Evolutionary conservation across 495 filamentous ascomycete species (phyloP).

Genomic region (Penicillium arizonense): DNA sequence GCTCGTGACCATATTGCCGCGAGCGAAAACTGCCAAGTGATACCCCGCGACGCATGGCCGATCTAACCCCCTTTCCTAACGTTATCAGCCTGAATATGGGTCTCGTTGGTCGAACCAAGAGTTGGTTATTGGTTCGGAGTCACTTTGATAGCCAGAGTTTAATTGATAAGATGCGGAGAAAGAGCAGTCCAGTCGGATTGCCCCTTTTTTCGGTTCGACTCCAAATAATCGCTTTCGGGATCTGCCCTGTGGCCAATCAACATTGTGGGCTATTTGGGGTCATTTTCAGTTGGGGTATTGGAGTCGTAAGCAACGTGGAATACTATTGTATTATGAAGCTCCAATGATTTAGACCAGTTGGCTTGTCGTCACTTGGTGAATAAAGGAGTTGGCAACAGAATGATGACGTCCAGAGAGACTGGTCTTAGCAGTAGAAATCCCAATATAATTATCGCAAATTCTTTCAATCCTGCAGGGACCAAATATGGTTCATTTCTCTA

Average conservation of each 20-base stretch:
- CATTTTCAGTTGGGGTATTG: neutral
- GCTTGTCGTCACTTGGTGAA: no score
- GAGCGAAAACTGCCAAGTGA: neutral
- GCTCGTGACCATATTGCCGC: neutral
- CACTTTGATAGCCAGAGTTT: neutral
- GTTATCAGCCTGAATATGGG: neutral
- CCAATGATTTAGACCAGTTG: no score
- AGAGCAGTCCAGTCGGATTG: neutral
- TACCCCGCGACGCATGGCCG: neutral
- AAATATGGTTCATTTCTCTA: slow-evolving; percentile 18
- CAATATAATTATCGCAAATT: no score
- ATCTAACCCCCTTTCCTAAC: neutral
- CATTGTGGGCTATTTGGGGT: neutral
- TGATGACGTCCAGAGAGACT: no score
- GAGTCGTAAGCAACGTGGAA: neutral
- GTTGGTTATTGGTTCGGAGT: neutral
- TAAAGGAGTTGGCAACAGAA: no score
- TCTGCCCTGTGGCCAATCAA: neutral
- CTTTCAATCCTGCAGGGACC: no score
- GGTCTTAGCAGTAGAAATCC: no score
- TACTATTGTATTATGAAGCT: neutral
- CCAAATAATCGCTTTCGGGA: neutral
- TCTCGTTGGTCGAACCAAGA: neutral
- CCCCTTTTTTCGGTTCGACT: neutral
- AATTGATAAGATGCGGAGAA: neutral